These are phyloP conservation scores for Cladosporium austrohemisphaericum DNA, from an alignment of 2,329 filamentous ascomycete species.

Conservation along the genomic window DNA sequence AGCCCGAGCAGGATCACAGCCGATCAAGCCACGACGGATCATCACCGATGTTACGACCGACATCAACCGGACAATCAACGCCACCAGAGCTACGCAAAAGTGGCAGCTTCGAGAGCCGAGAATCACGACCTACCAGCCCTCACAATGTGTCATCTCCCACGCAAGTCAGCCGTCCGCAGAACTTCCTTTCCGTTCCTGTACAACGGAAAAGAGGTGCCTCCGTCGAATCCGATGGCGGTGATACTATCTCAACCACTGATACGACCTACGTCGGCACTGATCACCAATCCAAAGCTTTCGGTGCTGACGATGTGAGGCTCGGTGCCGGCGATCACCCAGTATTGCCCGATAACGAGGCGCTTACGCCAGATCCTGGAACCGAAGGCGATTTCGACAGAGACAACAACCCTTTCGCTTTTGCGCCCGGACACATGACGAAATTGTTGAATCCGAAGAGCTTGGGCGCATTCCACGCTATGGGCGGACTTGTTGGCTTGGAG, in stretches of 20 bases:
- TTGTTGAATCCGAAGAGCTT: slow-evolving; percentile 76
- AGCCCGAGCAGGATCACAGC: slow-evolving; percentile 4
- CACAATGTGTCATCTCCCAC: slow-evolving; percentile 65
- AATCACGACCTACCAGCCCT: slow-evolving; percentile 62
- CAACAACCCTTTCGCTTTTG: slow-evolving; percentile 81
- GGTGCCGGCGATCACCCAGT: slow-evolving; percentile 47
- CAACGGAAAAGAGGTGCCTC: slow-evolving; percentile 63
- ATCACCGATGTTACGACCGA: slow-evolving; percentile 12
- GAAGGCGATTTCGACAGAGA: slow-evolving; percentile 71
- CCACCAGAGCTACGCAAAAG: slow-evolving; percentile 48
- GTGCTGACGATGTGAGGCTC: slow-evolving; percentile 17
- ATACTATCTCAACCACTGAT: slow-evolving; percentile 54
- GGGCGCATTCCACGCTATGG: slow-evolving; percentile 69
- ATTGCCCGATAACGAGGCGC: slow-evolving; percentile 62
- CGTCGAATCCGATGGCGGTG: slow-evolving; percentile 58
- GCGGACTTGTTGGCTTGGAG: slow-evolving; percentile 68
- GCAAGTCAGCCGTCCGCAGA: slow-evolving; percentile 51
- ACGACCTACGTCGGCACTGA: slow-evolving; percentile 56
- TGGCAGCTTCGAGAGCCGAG: slow-evolving; percentile 62
- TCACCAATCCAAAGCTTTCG: slow-evolving; percentile 37
- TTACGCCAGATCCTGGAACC: slow-evolving; percentile 71
- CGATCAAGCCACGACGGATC: slow-evolving; percentile 26
- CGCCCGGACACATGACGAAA: slow-evolving; percentile 75
- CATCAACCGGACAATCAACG: slow-evolving; percentile 5
- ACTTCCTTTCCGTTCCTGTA: slow-evolving; percentile 61